Evolutionary conservation across 2,329 filamentous ascomycete genomes (phyloP), one percentile per base, ranked within the genome.

Genomic region (Zymoseptoria brevis): DNA sequence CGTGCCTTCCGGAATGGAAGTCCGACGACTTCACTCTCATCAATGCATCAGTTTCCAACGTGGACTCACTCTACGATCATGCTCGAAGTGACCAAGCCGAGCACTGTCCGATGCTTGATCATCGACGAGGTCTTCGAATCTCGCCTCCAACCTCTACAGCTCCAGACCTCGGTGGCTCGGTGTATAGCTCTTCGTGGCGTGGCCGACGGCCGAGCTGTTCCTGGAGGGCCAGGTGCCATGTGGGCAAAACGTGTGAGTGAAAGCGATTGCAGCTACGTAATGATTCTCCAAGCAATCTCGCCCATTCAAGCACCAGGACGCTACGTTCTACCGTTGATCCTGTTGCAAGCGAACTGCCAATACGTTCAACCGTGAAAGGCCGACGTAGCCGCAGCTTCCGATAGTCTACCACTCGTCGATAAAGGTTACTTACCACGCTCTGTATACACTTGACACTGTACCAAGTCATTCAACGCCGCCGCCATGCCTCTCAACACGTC

Each of bases 401-500:
- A 45, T 45, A 45, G n/a, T n/a, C n/a, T n/a, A n/a, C n/a, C 35
- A n/a, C 6, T 16, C 35, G 4, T 45, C 35, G 35, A 45, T 45
- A 45, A 45, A 45, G 35, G 35, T 45, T 16, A 45, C 35, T 45
- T 45, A n/a, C 16, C 35, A 45, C 35, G 35, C 35, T 16, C 35
- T 45, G 35, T 45, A 2, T 45, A 45, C 16, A 13, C 4, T n/a
- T 45, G 2, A 5, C 35, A n/a, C 13, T 45, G 35, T 16, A 45
- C 35, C 35, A 45, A 45, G 1, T 16, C 11, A 45, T 45, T 5
- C 13, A 5, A 3, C 35, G 9, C 35, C 16, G 22, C 35, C 49
- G 57, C 45, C 29, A 80, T 81, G 79, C 76, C 78, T 60, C 77
- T 81, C 62, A 76, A 77, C 62, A 72, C 76, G 13, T 74, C 73